Percentiles rank a stretch among this genome's conserved stretches.
Evolutionary conservation across 2,329 filamentous ascomycete genomes (phyloP).

Genomic region (Acrodontium crateriforme): DNA sequence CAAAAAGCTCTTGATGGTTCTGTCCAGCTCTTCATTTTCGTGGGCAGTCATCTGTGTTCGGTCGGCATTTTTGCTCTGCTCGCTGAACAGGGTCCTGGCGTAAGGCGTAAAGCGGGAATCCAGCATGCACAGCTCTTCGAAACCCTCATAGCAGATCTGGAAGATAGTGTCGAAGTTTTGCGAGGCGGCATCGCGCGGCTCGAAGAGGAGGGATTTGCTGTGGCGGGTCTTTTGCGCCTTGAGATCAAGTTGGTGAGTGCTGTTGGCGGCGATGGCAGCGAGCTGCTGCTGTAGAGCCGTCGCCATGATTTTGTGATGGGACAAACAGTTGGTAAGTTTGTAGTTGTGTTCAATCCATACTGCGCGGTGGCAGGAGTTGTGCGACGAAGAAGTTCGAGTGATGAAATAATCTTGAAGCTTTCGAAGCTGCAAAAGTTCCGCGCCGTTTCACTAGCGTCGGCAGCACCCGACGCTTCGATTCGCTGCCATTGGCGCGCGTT

Average conservation of each 20-base stretch:
- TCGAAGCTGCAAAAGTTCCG: too few species aligned
- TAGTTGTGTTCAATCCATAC: too few species aligned
- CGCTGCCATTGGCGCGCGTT: too few species aligned
- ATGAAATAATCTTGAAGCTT: too few species aligned
- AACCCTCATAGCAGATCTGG: conserved; percentile 75
- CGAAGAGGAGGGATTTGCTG: conserved; percentile 90
- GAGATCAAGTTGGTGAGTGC: conserved; percentile 78
- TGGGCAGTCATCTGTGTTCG: conserved; percentile 66
- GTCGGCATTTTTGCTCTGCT: conserved; percentile 82
- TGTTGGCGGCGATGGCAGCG: conserved; percentile 79
- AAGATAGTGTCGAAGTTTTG: conserved; percentile 88
- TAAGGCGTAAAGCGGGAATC: conserved; percentile 69
- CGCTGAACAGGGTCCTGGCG: conserved; percentile 70
- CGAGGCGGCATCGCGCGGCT: conserved; percentile 64
- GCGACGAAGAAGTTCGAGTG: too few species aligned
- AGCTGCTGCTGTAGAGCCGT: conserved; percentile 86
- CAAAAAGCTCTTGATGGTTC: conserved; percentile 67
- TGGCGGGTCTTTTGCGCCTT: conserved; percentile 87
- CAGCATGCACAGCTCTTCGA: conserved; percentile 77
- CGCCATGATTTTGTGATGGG: conserved; percentile 44
- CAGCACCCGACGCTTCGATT: too few species aligned
- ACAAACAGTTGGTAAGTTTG: background rate
- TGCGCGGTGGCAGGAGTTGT: too few species aligned
- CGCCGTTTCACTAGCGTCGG: too few species aligned
- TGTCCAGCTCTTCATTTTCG: conserved; percentile 73